phyloP scores from a whole-genome alignment of 495 filamentous ascomycete species.

The Pseudevernia furfuracea region DNA sequence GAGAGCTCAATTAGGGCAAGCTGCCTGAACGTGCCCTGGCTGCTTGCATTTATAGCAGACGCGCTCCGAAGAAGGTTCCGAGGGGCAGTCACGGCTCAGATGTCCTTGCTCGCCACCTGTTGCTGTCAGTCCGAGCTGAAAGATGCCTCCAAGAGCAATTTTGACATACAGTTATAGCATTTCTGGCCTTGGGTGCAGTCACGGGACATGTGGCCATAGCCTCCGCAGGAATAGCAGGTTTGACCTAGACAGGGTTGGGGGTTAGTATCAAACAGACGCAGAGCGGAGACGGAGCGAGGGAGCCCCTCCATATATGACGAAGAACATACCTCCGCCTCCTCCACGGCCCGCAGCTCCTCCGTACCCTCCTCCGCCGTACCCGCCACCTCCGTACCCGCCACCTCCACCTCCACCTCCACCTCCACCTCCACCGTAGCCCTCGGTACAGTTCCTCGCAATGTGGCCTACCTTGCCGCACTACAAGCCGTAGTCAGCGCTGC shows the following conservation, averaged over 20 bases:
- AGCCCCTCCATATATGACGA: background rate
- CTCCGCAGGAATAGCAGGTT: conserved; percentile 95
- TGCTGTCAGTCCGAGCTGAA: conserved; percentile 11
- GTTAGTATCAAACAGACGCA: background rate
- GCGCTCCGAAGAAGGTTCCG: conserved; percentile 80
- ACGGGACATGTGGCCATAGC: conserved; percentile 91
- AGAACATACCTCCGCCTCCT: conserved; percentile 32
- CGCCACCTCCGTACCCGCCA: conserved; percentile 38
- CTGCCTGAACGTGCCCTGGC: conserved; percentile 88
- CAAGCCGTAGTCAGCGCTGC: background rate
- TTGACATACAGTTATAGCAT: conserved; percentile 89
- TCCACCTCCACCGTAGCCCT: conserved; percentile 65
- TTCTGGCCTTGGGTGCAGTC: conserved; percentile 98
- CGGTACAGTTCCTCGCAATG: conserved; percentile 58
- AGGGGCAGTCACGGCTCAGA: conserved; percentile 88
- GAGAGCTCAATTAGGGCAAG: conserved; percentile 65
- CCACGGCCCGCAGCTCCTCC: conserved; percentile 45
- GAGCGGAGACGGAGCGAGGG: background rate
- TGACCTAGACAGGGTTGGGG: conserved; percentile 35
- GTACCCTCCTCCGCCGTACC: conserved; percentile 42
- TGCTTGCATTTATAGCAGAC: conserved; percentile 99
- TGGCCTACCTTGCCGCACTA: conserved; percentile 88
- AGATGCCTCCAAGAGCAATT: background rate
- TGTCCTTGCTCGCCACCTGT: conserved; percentile 82
- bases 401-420: conserved; percentile 40